Conservation (phyloP, 2,329 filamentous ascomycete genomes). For the Ophiostoma himal-ulmi region DNA sequence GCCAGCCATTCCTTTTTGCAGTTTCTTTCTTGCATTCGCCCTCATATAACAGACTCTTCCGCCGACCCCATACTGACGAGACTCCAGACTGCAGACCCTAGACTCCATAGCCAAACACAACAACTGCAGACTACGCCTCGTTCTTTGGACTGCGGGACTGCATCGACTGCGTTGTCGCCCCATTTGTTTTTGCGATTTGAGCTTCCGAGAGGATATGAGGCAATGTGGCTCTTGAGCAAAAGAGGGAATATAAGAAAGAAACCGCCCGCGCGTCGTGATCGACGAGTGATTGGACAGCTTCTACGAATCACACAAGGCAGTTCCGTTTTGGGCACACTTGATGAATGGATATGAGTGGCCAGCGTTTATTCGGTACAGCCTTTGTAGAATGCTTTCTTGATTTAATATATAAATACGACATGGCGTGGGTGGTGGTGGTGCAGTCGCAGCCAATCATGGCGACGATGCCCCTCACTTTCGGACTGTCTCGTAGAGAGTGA, state of each 20-base stretch:
- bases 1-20: background rate
- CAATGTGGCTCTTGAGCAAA: no score
- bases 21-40: no score
- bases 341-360: background rate
- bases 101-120: no score
- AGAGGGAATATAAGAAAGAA: no score
- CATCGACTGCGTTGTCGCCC: background rate
- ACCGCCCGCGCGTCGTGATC: background rate
- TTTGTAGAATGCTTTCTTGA: no score
- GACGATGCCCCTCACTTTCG: slow-evolving; percentile 6
- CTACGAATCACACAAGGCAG: background rate
- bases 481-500: background rate
- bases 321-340: background rate
- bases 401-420: background rate
- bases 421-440: background rate
- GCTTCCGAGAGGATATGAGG: no score
- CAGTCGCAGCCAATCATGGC: background rate
- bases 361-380: background rate
- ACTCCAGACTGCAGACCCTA: background rate
- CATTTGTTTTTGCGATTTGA: no score
- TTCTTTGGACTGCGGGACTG: background rate
- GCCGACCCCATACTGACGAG: background rate
- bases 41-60: no score
- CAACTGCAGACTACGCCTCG: background rate
- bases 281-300: background rate